Percentiles rank a stretch among this genome's conserved stretches.
These are phyloP conservation scores for Tuber melanosporum DNA, from an alignment of 495 filamentous ascomycete genomes.

Conservation along the genomic window DNA sequence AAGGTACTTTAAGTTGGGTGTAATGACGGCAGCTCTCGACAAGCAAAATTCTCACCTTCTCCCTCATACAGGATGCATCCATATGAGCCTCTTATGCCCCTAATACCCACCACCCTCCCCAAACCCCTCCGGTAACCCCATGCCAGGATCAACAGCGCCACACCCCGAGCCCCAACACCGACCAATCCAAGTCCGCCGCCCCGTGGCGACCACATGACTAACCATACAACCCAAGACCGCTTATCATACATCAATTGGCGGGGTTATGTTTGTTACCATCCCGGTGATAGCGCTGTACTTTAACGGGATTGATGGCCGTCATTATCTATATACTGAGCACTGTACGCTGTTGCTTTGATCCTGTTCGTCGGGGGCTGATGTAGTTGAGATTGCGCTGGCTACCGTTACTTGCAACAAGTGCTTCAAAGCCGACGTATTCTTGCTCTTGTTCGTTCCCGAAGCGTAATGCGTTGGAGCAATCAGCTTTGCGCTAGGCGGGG, in stretches of 20 bases:
- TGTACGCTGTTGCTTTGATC: too few species aligned
- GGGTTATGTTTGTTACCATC: constrained; percentile 9
- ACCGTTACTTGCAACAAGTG: too few species aligned
- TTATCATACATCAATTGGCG: constrained; percentile 2
- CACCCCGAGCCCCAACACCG: not conserved
- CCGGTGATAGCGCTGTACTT: constrained; percentile 18
- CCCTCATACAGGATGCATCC: too few species aligned
- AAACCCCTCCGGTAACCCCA: too few species aligned
- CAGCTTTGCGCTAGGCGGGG: not conserved
- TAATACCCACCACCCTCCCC: too few species aligned
- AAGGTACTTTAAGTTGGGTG: not conserved
- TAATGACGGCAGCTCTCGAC: not conserved
- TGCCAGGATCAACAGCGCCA: not conserved
- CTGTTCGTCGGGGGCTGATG: too few species aligned
- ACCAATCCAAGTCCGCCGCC: not conserved
- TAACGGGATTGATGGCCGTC: constrained; percentile 18
- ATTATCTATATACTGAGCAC: constrained; percentile 5
- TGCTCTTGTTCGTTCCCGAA: not conserved
- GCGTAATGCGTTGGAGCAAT: not conserved
- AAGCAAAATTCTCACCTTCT: too few species aligned
- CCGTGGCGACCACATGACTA: constrained; percentile 1
- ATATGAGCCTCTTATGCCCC: too few species aligned
- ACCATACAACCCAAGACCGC: constrained; percentile 12
- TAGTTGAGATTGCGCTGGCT: too few species aligned
- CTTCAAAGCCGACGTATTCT: not conserved